phyloP scores from a whole-genome alignment of 2,329 filamentous ascomycete genomes.

The Elsinoe necatrix region DNA sequence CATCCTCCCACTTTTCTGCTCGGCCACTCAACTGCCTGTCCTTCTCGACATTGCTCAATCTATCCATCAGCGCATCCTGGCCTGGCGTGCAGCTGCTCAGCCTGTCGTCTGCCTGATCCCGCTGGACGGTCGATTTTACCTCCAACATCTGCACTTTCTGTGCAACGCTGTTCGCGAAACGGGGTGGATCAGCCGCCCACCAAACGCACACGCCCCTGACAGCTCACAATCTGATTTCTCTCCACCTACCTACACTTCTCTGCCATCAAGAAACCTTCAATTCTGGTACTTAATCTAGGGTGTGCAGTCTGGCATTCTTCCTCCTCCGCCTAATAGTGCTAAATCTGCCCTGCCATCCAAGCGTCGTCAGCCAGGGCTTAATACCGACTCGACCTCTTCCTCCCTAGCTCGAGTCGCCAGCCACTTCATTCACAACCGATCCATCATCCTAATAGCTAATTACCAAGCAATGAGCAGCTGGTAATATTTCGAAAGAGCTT shows the following conservation, averaged over 20 bases:
- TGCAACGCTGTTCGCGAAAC: constrained; percentile 10
- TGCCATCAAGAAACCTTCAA: constrained; percentile 7
- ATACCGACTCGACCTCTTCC: not conserved
- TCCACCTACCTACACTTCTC: constrained; percentile 2
- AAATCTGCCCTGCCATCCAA: not conserved
- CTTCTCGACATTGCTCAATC: not conserved
- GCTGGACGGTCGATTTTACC: not conserved
- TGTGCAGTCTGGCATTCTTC: not conserved
- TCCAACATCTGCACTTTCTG: not conserved
- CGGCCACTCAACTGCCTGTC: not conserved
- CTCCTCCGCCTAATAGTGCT: not conserved
- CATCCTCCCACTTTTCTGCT: not conserved
- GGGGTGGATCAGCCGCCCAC: not conserved
- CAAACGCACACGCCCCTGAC: constrained; percentile 10
- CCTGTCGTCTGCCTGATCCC: not conserved
- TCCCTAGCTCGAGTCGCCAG: constrained; percentile 2
- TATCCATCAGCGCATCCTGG: not conserved
- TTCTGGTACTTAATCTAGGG: constrained; percentile 14
- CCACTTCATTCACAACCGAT: not conserved
- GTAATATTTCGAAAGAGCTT: not conserved
- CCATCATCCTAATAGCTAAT: not conserved
- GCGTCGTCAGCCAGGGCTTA: constrained; percentile 13
- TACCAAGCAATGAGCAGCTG: not conserved
- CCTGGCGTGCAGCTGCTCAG: not conserved
- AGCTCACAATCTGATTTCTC: not conserved